phyloP scores from a whole-genome alignment of 2,329 filamentous ascomycete species.

The Cladosporium sp. region DNA sequence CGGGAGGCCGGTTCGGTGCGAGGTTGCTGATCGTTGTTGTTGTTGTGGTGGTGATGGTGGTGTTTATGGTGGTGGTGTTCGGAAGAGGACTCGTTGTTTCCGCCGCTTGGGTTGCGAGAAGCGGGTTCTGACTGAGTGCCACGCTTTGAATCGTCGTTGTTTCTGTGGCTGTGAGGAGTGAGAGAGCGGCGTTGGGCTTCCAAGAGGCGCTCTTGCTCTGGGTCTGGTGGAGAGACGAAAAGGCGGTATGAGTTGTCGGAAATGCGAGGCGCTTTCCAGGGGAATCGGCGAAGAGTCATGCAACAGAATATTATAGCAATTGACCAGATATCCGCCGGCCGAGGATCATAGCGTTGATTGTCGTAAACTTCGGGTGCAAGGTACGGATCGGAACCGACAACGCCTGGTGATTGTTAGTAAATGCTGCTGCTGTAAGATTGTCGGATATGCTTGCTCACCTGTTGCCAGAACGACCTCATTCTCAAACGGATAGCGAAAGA shows the following conservation, averaged over 20 bases:
- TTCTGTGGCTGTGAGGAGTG: slow-evolving; percentile 12
- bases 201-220: slow-evolving; percentile 47
- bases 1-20: slow-evolving; percentile 20
- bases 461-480: slow-evolving; percentile 75
- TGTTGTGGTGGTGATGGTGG: slow-evolving; percentile 28
- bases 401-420: slow-evolving; percentile 46
- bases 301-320: slow-evolving; percentile 98
- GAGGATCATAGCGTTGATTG: slow-evolving; percentile 85
- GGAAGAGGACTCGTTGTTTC: slow-evolving; percentile 14
- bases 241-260: slow-evolving; percentile 94
- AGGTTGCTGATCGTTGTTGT: slow-evolving; percentile 34
- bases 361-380: slow-evolving; percentile 96
- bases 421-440: not conserved
- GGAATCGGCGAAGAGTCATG: slow-evolving; percentile 92
- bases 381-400: slow-evolving; percentile 88
- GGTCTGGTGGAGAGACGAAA: slow-evolving; percentile 80
- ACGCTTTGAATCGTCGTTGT: slow-evolving; percentile 19
- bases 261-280: slow-evolving; percentile 90
- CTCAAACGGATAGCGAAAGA: slow-evolving; percentile 97
- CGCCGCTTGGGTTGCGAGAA: slow-evolving; percentile 34
- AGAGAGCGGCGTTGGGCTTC: slow-evolving; percentile 24
- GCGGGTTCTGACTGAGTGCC: slow-evolving; percentile 35
- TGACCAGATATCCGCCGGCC: slow-evolving; percentile 95
- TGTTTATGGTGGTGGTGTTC: slow-evolving; percentile 25
- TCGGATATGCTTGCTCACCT: slow-evolving; percentile 51